Conservation (phyloP, 2,329 filamentous ascomycete genomes). For the Epichloe sp. region DNA sequence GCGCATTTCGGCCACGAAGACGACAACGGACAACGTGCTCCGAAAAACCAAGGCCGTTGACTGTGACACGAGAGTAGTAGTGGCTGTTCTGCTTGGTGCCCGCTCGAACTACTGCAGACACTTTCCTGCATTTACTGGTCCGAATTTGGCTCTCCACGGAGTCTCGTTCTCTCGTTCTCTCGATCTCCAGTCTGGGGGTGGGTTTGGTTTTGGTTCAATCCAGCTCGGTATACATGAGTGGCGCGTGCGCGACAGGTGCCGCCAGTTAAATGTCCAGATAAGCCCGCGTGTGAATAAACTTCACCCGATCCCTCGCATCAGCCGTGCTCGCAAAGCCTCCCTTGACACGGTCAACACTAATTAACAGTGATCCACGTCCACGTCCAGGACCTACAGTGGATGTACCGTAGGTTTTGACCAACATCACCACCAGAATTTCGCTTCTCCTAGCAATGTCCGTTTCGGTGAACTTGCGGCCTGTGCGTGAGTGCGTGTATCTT, state of each 20-base stretch:
- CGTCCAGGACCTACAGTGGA: background rate
- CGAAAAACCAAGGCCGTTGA: slow-evolving; percentile 3
- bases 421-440: too few relatives aligned
- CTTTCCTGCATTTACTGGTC: background rate
- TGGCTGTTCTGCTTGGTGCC: slow-evolving; percentile 5
- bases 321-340: background rate
- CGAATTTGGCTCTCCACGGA: too few relatives aligned
- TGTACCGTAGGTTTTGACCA: too few relatives aligned
- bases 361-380: background rate
- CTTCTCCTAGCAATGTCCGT: too few relatives aligned
- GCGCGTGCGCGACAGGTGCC: background rate
- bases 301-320: background rate
- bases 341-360: background rate
- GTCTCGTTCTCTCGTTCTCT: background rate
- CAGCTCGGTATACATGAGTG: background rate
- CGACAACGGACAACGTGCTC: slow-evolving; percentile 15
- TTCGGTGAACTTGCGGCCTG: too few relatives aligned
- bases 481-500: too few relatives aligned
- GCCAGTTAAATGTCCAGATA: background rate
- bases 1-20: slow-evolving; percentile 13
- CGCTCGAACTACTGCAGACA: slow-evolving; percentile 3
- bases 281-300: slow-evolving; percentile 1
- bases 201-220: too few relatives aligned
- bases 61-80: background rate
- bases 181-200: background rate